Percentiles rank a stretch among this genome's conserved stretches.
Conservation (phyloP, 2,329 filamentous ascomycete species). For the Aschersonia sp. region DNA sequence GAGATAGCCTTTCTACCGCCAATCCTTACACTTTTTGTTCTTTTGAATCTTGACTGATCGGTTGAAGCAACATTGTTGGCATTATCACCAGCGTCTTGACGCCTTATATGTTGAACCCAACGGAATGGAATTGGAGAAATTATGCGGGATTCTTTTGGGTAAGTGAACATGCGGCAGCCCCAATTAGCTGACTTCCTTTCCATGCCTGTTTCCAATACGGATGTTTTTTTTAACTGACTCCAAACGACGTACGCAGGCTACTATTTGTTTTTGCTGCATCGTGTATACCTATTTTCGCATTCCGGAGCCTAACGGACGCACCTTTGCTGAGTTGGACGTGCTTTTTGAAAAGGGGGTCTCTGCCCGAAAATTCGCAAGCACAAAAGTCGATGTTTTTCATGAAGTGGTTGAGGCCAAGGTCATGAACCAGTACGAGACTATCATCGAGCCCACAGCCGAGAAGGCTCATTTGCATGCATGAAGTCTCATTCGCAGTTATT, state of each 20-base stretch:
- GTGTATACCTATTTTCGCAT: constrained; percentile 47
- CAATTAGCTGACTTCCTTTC: background rate
- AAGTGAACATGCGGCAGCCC: constrained; percentile 8
- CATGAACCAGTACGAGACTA: constrained; percentile 31
- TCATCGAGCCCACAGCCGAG: constrained; percentile 8
- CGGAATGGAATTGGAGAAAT: constrained; percentile 77
- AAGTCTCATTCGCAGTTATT: background rate
- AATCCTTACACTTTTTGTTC: background rate
- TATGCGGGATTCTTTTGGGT: constrained; percentile 80
- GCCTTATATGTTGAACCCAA: constrained; percentile 85
- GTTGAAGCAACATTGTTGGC: constrained; percentile 53
- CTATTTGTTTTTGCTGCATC: constrained; percentile 66
- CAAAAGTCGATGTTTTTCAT: constrained; percentile 40
- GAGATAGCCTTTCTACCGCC: background rate
- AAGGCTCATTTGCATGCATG: constrained; percentile 1
- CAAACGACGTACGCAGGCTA: constrained; percentile 29
- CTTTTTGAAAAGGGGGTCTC: constrained; percentile 62
- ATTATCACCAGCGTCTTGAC: constrained; percentile 74
- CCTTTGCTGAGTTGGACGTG: constrained; percentile 75
- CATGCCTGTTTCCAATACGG: background rate
- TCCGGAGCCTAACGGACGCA: constrained; percentile 65
- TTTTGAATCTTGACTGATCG: background rate
- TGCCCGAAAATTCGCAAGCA: constrained; percentile 56
- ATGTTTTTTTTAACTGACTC: background rate
- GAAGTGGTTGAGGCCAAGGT: constrained; percentile 32